Evolutionary conservation across 1,284 basidiomycete genomes (phyloP).

Genomic region (Tilletia indica): DNA sequence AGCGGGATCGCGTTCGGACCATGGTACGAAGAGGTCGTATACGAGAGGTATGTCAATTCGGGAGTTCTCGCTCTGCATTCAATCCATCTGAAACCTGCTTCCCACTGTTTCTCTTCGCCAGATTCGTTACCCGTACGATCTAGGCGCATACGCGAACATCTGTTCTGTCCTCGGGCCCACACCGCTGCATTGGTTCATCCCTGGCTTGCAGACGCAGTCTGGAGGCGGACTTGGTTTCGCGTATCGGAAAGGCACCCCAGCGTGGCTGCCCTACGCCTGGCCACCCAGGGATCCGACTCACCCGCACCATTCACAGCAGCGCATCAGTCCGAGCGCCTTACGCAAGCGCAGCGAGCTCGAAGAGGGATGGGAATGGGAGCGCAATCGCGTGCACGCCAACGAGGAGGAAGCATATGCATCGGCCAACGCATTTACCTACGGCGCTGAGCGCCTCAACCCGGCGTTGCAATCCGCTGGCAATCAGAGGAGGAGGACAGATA

Average conservation of each 20-base stretch:
- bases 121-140: conserved; percentile 10
- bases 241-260: background rate
- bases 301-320: background rate
- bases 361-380: conserved; percentile 11
- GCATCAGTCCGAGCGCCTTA: background rate
- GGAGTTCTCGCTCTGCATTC: background rate
- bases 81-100: conserved; percentile 28
- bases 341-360: conserved; percentile 5
- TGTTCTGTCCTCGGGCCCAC: conserved; percentile 15
- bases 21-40: conserved; percentile 82
- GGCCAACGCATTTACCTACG: conserved; percentile 13
- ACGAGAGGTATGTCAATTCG: conserved; percentile 63
- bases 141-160: conserved; percentile 6
- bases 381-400: background rate
- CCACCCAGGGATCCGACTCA: conserved; percentile 15
- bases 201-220: background rate
- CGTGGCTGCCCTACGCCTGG: conserved; percentile 1
- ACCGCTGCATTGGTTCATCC: conserved; percentile 10
- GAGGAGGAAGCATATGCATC: background rate
- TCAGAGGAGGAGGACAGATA: background rate
- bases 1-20: conserved; percentile 88
- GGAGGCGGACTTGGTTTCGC: conserved; percentile 1
- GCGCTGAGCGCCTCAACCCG: conserved; percentile 3
- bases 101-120: background rate
- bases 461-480: background rate